Base-by-base conservation (phyloP, 371 early-diverging fungal genomes). In the Thermomucor indicae-seudaticae region DNA sequence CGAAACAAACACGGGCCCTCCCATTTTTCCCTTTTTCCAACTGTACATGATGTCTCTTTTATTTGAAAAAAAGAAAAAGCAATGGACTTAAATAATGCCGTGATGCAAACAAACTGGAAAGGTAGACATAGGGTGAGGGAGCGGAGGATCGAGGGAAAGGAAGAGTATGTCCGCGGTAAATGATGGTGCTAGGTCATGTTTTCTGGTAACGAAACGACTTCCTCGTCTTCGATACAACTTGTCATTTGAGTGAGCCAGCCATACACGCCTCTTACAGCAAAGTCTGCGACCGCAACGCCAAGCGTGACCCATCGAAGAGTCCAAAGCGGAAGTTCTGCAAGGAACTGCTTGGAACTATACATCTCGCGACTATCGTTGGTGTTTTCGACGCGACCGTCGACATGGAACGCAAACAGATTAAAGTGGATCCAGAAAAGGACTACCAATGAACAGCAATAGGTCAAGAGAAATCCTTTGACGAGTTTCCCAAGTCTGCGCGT, bases 351-450 rank as follows among this genome's bases (percentile, higher is more conserved):
- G 14, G 64, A 53, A 2, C 47, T 58, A 24, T 57, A 64, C 23
- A 17, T 17, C 28, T 51, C 57, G 20, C 34, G 42, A 5, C 25
- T 32, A 16, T 49, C 55, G 5, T 45, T 38, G 6, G 29, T 22
- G 24, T 46, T 24, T 38, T 37, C 27, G 12, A 41, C 41, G 1
- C 40, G 42, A 1, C 53, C 28, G 44, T 76, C 70, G n/a, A 71
- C 62, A 23, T 79, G 68, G 52, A 83, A 80, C 0, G 81, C 81
- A 55, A 80, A 74, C 20, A 83, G 47, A 62, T 78, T 83, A 42
- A 81, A 83, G 44, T 81, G 79, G 43, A 79, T 69, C 83, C 83
- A 83, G 44, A 83, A 78, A 45, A 75, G 47, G n/a, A 76, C 47
- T 1, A 80, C 78, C 42, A 80, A 53, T 23, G 53, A 63, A 48